Evolutionary conservation across 163 green algal genomes (phyloP).

Genomic region (Prototheca wickerhamii): DNA sequence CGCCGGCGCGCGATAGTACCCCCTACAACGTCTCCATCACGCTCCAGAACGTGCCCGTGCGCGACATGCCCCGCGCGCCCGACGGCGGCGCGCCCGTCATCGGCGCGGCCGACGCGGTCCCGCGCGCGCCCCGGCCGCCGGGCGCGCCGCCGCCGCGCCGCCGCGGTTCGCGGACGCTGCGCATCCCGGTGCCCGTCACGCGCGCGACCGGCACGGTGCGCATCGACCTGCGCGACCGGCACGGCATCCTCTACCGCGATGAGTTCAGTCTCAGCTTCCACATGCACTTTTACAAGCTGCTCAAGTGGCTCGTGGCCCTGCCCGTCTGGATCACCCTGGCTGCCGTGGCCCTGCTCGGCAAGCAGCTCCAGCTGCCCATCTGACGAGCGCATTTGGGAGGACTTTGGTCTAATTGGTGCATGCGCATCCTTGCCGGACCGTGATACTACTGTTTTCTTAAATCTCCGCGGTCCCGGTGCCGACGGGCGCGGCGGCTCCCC

Average conservation of each 20-base stretch:
- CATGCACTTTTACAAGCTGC: constrained; percentile 84
- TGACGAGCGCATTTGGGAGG: background rate
- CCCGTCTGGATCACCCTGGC: constrained; percentile 43
- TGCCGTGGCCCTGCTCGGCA: constrained; percentile 24
- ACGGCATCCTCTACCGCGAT: constrained; percentile 46
- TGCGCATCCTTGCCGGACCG: no score
- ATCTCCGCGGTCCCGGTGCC: no score
- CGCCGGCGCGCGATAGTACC: constrained; percentile 1
- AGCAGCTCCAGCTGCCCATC: background rate
- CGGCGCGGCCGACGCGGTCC: constrained; percentile 62
- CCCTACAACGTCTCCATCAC: constrained; percentile 74
- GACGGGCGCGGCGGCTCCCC: no score
- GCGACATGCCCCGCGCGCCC: constrained; percentile 57
- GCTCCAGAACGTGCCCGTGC: constrained; percentile 48
- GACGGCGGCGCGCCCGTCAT: constrained; percentile 66
- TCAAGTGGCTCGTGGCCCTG: constrained; percentile 76
- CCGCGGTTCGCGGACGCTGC: no score
- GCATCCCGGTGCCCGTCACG: constrained; percentile 61
- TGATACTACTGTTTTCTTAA: no score
- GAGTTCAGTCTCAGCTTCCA: constrained; percentile 91
- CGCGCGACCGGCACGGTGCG: constrained; percentile 60
- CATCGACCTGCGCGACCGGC: constrained; percentile 64
- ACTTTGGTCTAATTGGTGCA: no score
- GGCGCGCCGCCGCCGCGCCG: no score
- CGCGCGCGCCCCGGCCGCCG: no score